phyloP scores from a whole-genome alignment of 176 grass and related monocot genomes.

The Dactylis glomerata region DNA sequence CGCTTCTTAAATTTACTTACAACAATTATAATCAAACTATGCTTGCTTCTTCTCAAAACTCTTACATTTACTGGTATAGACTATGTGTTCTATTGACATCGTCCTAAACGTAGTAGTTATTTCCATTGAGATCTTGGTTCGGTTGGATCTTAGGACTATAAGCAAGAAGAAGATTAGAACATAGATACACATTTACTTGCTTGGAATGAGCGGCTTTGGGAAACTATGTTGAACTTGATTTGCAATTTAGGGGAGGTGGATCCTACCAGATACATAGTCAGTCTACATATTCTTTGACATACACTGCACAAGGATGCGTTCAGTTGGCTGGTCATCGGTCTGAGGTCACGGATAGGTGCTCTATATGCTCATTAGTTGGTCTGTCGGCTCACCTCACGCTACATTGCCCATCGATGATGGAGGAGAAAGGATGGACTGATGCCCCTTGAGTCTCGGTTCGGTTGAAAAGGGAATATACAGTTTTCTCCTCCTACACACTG shows the following conservation, averaged over 20 bases:
- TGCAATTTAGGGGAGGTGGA: not conserved
- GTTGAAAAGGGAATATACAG: not conserved
- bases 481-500: too few relatives aligned
- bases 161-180: too few relatives aligned
- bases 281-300: not conserved
- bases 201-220: not conserved
- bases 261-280: not conserved
- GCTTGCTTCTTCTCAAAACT: not conserved
- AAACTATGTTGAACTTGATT: not conserved
- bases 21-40: not conserved
- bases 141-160: not conserved
- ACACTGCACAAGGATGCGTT: not conserved
- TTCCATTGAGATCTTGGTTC: not conserved
- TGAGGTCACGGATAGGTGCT: not conserved
- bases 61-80: not conserved
- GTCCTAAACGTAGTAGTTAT: not conserved
- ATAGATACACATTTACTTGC: not conserved
- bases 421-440: not conserved
- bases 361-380: not conserved
- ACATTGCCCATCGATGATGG: not conserved
- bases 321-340: not conserved
- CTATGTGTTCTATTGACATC: not conserved
- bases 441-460: not conserved
- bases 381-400: not conserved
- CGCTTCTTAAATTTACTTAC: not conserved